Evolutionary conservation across 768 basidiomycete genomes (phyloP).

Genomic region (Hirschioporus abietinus): DNA sequence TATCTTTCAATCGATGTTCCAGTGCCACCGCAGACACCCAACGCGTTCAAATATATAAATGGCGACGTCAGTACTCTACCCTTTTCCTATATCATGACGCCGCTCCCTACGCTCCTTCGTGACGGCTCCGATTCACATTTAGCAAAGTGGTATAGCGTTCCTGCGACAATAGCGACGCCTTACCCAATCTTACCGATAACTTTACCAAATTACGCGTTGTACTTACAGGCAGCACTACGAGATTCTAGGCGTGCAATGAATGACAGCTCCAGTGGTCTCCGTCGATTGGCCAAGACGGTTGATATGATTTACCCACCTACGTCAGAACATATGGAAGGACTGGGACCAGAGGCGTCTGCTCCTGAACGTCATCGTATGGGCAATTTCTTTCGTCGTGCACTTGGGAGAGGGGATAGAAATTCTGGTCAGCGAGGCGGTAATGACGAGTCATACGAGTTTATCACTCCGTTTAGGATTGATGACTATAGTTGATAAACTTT

Average conservation of each 20-base stretch:
- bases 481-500: slow-evolving; percentile 51
- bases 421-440: slow-evolving; percentile 49
- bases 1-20: slow-evolving; percentile 77
- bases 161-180: slow-evolving; percentile 51
- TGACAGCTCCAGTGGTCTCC: slow-evolving; percentile 56
- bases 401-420: slow-evolving; percentile 39
- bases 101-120: slow-evolving; percentile 55
- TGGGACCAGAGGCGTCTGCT: slow-evolving; percentile 28
- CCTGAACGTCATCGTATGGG: slow-evolving; percentile 39
- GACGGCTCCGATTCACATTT: slow-evolving; percentile 57
- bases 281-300: slow-evolving; percentile 66
- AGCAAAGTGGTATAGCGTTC: slow-evolving; percentile 70
- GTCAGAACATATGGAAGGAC: slow-evolving; percentile 27
- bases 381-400: slow-evolving; percentile 19
- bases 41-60: slow-evolving; percentile 44
- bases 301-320: slow-evolving; percentile 58
- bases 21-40: slow-evolving; percentile 40
- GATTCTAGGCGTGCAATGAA: slow-evolving; percentile 56
- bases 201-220: slow-evolving; percentile 71
- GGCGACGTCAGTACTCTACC: slow-evolving; percentile 64
- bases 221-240: slow-evolving; percentile 65
- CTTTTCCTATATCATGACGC: slow-evolving; percentile 62
- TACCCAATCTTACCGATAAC: slow-evolving; percentile 69
- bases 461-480: slow-evolving; percentile 76
- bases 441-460: slow-evolving; percentile 75